Conservation (phyloP, 1,284 basidiomycete species). For the Moesziomyces aphidis region DNA sequence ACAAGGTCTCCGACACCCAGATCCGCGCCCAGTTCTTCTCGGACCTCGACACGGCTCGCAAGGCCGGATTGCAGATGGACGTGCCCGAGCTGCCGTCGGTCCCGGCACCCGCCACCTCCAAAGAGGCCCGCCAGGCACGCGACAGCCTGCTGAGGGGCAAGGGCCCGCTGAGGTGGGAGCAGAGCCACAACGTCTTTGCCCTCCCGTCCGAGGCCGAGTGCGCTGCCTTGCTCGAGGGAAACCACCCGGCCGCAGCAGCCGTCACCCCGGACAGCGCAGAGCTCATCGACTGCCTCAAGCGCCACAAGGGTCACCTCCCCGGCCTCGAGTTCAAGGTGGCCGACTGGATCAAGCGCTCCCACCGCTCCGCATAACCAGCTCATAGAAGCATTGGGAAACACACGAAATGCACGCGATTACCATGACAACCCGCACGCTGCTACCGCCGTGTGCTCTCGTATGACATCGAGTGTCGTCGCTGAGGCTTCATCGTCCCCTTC, state of each 20-base stretch:
- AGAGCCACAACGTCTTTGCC: slow-evolving; percentile 58
- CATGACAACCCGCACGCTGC: no score
- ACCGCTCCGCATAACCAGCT: neutral
- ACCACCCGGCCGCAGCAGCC: slow-evolving; percentile 59
- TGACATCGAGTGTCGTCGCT: no score
- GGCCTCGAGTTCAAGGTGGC: slow-evolving; percentile 53
- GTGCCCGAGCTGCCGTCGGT: slow-evolving; percentile 43
- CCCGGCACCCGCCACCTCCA: slow-evolving; percentile 16
- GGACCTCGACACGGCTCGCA: slow-evolving; percentile 39
- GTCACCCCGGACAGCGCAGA: slow-evolving; percentile 44
- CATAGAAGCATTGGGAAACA: no score
- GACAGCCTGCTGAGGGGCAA: slow-evolving; percentile 47
- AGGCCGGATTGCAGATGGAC: slow-evolving; percentile 48
- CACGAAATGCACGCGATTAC: no score
- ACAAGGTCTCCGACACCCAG: slow-evolving; percentile 50
- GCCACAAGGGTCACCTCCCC: slow-evolving; percentile 51
- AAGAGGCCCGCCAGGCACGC: slow-evolving; percentile 42
- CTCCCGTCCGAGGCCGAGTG: slow-evolving; percentile 64
- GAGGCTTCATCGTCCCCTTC: no score
- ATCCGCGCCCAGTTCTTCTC: slow-evolving; percentile 58
- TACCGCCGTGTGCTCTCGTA: no score
- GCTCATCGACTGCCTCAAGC: slow-evolving; percentile 40
- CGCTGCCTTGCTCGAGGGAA: slow-evolving; percentile 56
- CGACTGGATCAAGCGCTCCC: slow-evolving; percentile 44
- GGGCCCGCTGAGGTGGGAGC: slow-evolving; percentile 62